phyloP scores from a whole-genome alignment of 2,329 filamentous ascomycete genomes.

The Colletotrichum spaethianum region DNA sequence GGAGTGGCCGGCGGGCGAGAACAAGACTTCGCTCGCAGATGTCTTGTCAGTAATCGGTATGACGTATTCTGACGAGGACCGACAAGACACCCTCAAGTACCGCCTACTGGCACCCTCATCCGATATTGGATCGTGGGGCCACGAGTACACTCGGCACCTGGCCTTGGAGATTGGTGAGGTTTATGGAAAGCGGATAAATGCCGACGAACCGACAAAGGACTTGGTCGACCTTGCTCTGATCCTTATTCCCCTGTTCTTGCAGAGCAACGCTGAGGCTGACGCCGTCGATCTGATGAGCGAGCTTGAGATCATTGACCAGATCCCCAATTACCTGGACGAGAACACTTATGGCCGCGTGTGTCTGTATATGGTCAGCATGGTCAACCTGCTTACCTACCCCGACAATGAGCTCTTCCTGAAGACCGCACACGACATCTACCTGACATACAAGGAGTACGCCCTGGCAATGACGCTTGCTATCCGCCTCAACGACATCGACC shows the following conservation, averaged over 20 bases:
- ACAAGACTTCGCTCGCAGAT: constrained; percentile 93
- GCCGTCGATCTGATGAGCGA: constrained; percentile 98
- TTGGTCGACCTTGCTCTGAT: constrained; percentile 86
- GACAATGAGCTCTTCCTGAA: constrained; percentile 96
- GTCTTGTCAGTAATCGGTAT: constrained; percentile 98
- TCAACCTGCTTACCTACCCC: constrained; percentile 95
- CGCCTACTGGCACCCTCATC: constrained; percentile 89
- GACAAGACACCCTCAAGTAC: constrained; percentile 96
- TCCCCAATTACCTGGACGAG: constrained; percentile 91
- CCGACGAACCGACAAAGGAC: constrained; percentile 87
- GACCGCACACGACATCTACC: constrained; percentile 94
- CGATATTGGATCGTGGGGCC: constrained; percentile 97
- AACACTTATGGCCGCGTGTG: constrained; percentile 95
- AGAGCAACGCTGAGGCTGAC: constrained; percentile 98
- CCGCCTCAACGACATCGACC: constrained; percentile 86
- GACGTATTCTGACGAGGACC: constrained; percentile 98
- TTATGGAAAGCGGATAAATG: constrained; percentile 87
- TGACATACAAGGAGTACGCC: constrained; percentile 90
- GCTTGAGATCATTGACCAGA: constrained; percentile 94
- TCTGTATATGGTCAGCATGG: constrained; percentile 99
- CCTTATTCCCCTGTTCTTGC: constrained; percentile 93
- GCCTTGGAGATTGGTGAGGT: constrained; percentile 97
- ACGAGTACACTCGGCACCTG: constrained; percentile 97
- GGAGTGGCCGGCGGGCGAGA: constrained; percentile 84
- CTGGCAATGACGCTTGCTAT: constrained; percentile 97